These are phyloP conservation scores for Aspergillus kassunensis DNA, from an alignment of 495 filamentous ascomycete species.

Conservation along the genomic window DNA sequence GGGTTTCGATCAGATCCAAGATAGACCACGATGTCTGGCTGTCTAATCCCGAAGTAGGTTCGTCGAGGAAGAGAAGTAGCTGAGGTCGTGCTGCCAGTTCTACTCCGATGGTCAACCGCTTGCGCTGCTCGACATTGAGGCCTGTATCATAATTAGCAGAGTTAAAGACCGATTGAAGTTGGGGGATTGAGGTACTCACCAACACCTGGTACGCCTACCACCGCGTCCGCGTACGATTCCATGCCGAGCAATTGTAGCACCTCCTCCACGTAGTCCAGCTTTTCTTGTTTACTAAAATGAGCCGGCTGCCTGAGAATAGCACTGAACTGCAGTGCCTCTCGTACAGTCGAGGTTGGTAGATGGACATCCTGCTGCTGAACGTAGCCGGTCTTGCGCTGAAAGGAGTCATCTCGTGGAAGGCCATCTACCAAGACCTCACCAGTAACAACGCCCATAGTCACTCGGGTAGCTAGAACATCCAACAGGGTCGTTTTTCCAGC, in stretches of 20 bases:
- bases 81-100: conserved; percentile 84
- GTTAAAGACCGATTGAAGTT: conserved; percentile 68
- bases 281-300: conserved; percentile 65
- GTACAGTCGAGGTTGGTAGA: conserved; percentile 77
- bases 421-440: conserved; percentile 55
- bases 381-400: conserved; percentile 92
- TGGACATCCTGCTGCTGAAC: conserved; percentile 96
- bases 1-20: conserved; percentile 73
- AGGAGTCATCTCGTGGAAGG: conserved; percentile 61
- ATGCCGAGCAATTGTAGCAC: conserved; percentile 89
- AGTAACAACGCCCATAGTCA: conserved; percentile 50
- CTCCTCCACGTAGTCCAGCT: conserved; percentile 83
- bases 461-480: conserved; percentile 55
- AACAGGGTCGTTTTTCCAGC: conserved; percentile 68
- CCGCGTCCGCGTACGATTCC: conserved; percentile 47
- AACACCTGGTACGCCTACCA: conserved; percentile 40
- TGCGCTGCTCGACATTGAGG: conserved; percentile 88
- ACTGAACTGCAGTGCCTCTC: conserved; percentile 77
- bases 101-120: conserved; percentile 84
- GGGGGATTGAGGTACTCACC: conserved; percentile 19
- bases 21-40: conserved; percentile 91
- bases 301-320: conserved; percentile 81
- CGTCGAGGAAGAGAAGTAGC: conserved; percentile 82
- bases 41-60: conserved; percentile 85
- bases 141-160: conserved; percentile 70